Base-by-base conservation (phyloP, 2,329 filamentous ascomycete species). In the Beauveria brongniartii region DNA sequence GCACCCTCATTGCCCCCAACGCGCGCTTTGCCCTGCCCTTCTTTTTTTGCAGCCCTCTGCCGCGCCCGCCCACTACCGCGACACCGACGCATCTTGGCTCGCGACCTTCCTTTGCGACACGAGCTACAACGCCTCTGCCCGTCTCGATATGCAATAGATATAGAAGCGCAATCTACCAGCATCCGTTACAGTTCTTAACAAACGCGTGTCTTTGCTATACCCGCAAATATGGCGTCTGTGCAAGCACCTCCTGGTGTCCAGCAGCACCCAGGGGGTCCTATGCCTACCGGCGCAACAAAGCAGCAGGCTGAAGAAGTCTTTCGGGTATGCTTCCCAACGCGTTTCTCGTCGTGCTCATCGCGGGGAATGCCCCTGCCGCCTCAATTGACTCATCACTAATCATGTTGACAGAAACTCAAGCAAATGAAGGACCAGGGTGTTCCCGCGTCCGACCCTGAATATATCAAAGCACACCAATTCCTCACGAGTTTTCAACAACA, bases 371-470 rank as follows among this genome's bases (percentile, higher is more conserved):
- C 20, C 3, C 18, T 18, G 6, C 20, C 24, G 14, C 50, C 9
- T 22, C 41, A 58, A 57, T 58, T 59, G 43, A 24, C 41, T 34
- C 16, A 12, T 37, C 16, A 37, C 55, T 62, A 50, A 63, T 40
- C 30, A 14, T 40, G 12, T 22, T 9, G 12, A 7, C 69, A 97
- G 92, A 92, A 91, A 82, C 94, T 90, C 66, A 88, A 90, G 70
- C 85, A 90, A 73, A 92, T 97, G 89, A 94, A 93, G 75, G 84
- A 90, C 61, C 82, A 88, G 68, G 92, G 92, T 67, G 88, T 95
- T 26, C 85, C 90, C 46, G 82, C 86, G 61, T 88, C 82, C 61
- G 92, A 97, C 69, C 93, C 93, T 51, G 92, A 97, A 72, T 92
- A 88, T 69, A 82, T 93, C 69, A 95, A 94, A 75, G 84, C 87